phyloP scores from a whole-genome alignment of 441 rosid genomes.

The Manihot esculenta region DNA sequence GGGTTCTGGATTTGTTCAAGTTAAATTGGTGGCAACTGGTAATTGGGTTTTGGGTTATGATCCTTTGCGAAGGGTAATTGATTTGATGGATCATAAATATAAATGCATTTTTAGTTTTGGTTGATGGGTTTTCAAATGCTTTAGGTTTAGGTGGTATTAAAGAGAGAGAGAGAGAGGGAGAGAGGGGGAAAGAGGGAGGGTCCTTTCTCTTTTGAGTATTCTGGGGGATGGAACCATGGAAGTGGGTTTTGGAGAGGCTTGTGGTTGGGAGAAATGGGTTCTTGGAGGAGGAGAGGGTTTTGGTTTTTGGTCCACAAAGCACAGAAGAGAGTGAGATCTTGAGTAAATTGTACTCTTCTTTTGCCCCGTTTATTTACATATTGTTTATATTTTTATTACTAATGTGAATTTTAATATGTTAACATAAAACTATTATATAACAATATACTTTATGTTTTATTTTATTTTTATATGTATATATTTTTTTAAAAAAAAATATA shows the following conservation, averaged over 20 bases:
- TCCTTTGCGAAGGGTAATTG: not conserved
- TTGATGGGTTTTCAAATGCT: conserved; percentile 16
- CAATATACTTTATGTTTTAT: no score
- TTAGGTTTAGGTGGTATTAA: conserved; percentile 1
- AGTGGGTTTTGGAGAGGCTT: not conserved
- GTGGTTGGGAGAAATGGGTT: not conserved
- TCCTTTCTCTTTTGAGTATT: no score
- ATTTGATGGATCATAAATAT: conserved; percentile 17
- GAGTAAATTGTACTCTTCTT: no score
- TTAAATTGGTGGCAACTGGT: conserved; percentile 6
- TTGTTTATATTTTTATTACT: no score
- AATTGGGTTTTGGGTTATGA: not conserved
- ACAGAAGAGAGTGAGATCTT: no score
- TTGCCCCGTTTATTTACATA: no score
- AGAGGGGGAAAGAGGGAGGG: no score
- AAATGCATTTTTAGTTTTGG: not conserved
- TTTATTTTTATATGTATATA: no score
- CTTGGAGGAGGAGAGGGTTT: not conserved
- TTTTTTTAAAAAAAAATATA: no score
- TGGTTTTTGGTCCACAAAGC: not conserved
- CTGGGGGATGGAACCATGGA: not conserved
- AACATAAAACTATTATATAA: no score
- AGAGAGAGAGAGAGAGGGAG: not conserved
- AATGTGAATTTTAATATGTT: no score
- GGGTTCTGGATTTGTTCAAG: not conserved